Conservation (phyloP, 805 yeast genomes). For the Candida jianshihensis region DNA sequence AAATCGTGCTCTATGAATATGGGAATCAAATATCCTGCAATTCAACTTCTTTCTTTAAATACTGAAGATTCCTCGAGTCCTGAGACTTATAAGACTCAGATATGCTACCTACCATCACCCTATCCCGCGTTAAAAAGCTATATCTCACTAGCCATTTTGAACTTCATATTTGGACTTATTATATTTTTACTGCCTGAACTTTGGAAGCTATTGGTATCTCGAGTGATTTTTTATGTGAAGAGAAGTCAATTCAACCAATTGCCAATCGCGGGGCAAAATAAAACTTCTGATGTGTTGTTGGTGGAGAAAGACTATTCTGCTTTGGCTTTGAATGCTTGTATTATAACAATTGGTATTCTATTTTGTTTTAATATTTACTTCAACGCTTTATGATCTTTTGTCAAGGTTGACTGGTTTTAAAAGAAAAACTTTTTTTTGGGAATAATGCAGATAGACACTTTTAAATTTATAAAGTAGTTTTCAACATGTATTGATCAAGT, state of each 20-base stretch:
- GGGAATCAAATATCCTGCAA: conserved; percentile 82
- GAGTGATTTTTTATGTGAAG: too few species aligned
- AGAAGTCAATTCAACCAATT: conserved; percentile 4
- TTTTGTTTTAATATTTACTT: conserved; percentile 14
- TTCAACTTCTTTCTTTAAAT: conserved; percentile 69
- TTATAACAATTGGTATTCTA: conserved; percentile 10
- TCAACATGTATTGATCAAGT: neutral
- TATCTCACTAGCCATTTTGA: too few species aligned
- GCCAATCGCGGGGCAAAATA: conserved; percentile 16
- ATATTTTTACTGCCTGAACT: too few species aligned
- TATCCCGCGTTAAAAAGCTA: conserved; percentile 35
- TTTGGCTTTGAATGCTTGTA: conserved; percentile 6
- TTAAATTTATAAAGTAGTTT: neutral
- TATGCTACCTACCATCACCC: conserved; percentile 55
- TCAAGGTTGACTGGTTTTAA: too few species aligned
- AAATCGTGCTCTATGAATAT: conserved; percentile 90
- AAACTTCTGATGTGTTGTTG: neutral
- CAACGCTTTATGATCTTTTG: neutral
- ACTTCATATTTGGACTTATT: too few species aligned
- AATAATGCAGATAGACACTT: too few species aligned
- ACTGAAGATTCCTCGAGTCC: conserved; percentile 15
- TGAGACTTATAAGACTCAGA: conserved; percentile 34
- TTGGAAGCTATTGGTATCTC: too few species aligned
- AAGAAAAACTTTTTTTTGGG: too few species aligned
- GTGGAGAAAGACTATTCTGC: conserved; percentile 9